Evolutionary conservation across 768 basidiomycete species (phyloP), one percentile per base, ranked within the genome.

Genomic region (Trametes gibbosa): DNA sequence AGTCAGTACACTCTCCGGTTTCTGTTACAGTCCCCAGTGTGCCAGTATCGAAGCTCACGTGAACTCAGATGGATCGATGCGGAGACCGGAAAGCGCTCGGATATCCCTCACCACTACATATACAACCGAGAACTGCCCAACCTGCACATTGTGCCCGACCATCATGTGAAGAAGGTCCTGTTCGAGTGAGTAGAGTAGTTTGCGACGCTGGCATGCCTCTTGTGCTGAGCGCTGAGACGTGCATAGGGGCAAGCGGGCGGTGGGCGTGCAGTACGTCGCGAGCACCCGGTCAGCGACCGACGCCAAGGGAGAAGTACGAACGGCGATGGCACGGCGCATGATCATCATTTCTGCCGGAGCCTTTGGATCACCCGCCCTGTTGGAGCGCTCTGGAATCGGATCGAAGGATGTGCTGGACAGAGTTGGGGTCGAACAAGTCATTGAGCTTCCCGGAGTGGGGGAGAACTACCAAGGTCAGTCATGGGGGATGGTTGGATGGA

Each of bases 21-120:
- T 45, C 10, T 23, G 5, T n/a, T n/a, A n/a, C n/a, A n/a, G n/a
- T 9, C 13, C 25, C 13, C 5, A 5, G 0, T 56, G 14, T 32
- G 5, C 46, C 8, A 10, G 6, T 23, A n/a, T n/a, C n/a, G n/a
- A n/a, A n/a, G 23, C n/a, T 7, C 17, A 24, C n/a, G 39, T 10
- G 29, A 34, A 52, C 40, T 9, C 40, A 89, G 86, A 64, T 89
- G 81, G 64, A 74, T 88, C 8, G 75, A 83, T 58, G 71, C 68
- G 2, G 69, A 71, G 13, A 83, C 78, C 3, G 86, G 86, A 29
- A 75, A 64, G 41, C 81, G 86, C 29, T 87, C 86, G 0, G 85
- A 87, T 65, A 66, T 79, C 0, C 77, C 86, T 2, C 79, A 78
- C 29, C 24, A 69, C 46, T 74, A 76, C 53, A 56, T 80, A 2